Evolutionary conservation across 805 yeast species (phyloP).

Genomic region (Priceomyces carsonii): DNA sequence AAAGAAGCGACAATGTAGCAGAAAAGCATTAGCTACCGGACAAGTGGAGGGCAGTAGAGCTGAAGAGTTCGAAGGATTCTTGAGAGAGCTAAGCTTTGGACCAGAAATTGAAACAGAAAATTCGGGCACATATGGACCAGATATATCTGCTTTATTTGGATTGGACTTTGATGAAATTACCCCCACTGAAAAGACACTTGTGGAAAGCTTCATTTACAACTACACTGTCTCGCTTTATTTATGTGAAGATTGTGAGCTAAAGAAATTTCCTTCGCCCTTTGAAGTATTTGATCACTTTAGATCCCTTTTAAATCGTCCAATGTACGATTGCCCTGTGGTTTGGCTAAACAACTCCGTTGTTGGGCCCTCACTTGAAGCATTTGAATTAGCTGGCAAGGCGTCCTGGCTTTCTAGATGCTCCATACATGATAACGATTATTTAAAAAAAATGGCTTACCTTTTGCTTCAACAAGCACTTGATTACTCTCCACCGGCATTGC

Average conservation of each 20-base stretch:
- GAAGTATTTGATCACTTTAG: conserved; percentile 6
- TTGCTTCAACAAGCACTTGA: neutral
- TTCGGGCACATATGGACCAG: neutral
- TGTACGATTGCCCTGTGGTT: conserved; percentile 1
- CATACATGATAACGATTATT: conserved; percentile 1
- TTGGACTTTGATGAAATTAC: neutral
- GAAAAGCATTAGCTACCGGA: neutral
- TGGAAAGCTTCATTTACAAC: conserved; percentile 2
- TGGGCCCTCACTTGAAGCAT: conserved; percentile 7
- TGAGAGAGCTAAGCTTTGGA: neutral
- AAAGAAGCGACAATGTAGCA: neutral
- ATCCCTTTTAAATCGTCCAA: neutral
- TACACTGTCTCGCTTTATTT: conserved; percentile 1
- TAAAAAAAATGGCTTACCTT: neutral
- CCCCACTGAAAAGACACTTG: neutral
- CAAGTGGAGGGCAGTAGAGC: neutral
- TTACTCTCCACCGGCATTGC: neutral
- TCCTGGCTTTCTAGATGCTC: conserved; percentile 5
- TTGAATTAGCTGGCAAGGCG: conserved; percentile 8
- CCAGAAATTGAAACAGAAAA: neutral
- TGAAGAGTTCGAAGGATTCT: neutral
- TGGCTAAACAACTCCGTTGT: conserved; percentile 9
- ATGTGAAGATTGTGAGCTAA: conserved; percentile 1
- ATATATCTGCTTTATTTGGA: neutral
- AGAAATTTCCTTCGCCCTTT: conserved; percentile 6